Base-by-base conservation (phyloP, 176 grass and related monocot genomes). In the Juncus inflexus region DNA sequence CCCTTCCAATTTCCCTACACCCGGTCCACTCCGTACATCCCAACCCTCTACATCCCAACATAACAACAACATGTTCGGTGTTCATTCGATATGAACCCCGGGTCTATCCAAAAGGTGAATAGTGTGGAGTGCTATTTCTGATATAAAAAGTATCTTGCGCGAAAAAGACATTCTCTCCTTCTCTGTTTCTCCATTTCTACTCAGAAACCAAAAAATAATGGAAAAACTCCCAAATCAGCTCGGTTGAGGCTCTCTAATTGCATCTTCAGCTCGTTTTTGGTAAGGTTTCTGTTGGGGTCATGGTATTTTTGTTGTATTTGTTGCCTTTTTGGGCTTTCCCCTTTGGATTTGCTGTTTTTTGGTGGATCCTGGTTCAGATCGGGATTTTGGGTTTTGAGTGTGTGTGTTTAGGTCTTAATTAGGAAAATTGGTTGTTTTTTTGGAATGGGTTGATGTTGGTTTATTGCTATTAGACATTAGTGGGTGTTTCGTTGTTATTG, bases 311-410 rank as follows among this genome's bases (percentile, higher is more conserved):
- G 9, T 41, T 52, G 40, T 61, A n/a, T 61, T 60, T 61, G 16
- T 73, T 62, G 35, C 55, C 12, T 51, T 50, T 60, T 61, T 54
- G 43, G 43, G 43, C 47, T 61, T 73, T 15, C 41, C 53, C 71
- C 28, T 19, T 74, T 75, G 7, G 72, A 62, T 61, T 58, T 58
- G 54, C 52, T 35, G 15, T 71, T 74, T 53, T 35, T 64, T 54
- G 72, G 72, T 12, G 72, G 61, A 75, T 75, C 72, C 40, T 75
- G 61, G 14, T 55, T 58, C 53, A 75, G 72, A 75, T 75, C 72
- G 42, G 59, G 59, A 75, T 37, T 62, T 64, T 64, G 52, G 40
- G 14, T 52, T 42, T 42, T 37, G 8, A 55, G 15, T 40, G 38
- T 64, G 9, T 3, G 60, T 52, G 55, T 13, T 14, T 53, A 39